These are phyloP conservation scores for Vitis hybrid DNA, from an alignment of 177 flowering plant species.

Conservation along the genomic window DNA sequence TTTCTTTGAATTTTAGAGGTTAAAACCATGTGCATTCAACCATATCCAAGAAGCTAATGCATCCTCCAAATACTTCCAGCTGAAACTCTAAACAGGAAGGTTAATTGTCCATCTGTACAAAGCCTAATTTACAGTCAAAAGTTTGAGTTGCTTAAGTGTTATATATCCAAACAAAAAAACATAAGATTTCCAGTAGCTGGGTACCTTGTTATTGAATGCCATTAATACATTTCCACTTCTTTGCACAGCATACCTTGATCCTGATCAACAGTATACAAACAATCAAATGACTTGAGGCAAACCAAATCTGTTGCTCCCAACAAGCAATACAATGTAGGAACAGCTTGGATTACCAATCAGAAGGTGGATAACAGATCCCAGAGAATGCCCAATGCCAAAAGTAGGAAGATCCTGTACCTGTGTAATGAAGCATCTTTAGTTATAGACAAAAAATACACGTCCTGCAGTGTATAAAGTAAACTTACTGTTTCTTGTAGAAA, in stretches of 20 bases:
- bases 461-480: slow-evolving; percentile 7
- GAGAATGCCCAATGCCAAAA: slow-evolving; percentile 92
- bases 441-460: neutral
- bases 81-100: neutral
- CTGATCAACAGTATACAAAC: slow-evolving; percentile 34
- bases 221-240: slow-evolving; percentile 79
- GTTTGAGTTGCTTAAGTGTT: neutral
- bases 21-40: too few species aligned
- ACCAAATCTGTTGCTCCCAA: slow-evolving; percentile 2
- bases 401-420: slow-evolving; percentile 76
- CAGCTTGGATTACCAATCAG: slow-evolving; percentile 60
- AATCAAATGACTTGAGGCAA: slow-evolving; percentile 8
- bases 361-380: slow-evolving; percentile 91
- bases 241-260: slow-evolving; percentile 92
- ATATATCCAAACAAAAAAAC: neutral
- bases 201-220: slow-evolving; percentile 94
- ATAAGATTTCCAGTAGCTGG: neutral
- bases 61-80: neutral
- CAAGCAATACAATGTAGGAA: neutral
- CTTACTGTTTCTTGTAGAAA: slow-evolving; percentile 67
- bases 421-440: slow-evolving; percentile 2
- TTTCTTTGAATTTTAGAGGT: too few species aligned
- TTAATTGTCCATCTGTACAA: neutral
- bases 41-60: neutral
- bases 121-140: neutral